Evolutionary conservation across 2,329 filamentous ascomycete genomes (phyloP).

Genomic region (Colletotrichum sp.): DNA sequence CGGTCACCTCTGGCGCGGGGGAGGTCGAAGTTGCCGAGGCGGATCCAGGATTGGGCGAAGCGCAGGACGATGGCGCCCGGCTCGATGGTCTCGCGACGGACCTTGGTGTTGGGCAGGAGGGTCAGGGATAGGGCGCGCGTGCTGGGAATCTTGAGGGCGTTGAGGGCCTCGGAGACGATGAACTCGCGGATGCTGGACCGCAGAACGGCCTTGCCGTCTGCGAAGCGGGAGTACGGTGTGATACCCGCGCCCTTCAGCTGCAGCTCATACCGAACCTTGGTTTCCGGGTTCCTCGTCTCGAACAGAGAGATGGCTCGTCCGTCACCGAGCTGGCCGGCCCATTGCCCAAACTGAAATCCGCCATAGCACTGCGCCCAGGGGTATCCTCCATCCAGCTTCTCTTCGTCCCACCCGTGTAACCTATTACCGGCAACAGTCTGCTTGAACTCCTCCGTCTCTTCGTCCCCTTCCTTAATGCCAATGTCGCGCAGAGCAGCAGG

Average conservation of each 20-base stretch:
- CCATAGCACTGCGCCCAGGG: conserved; percentile 99
- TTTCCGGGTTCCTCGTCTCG: conserved; percentile 78
- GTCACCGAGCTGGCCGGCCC: conserved; percentile 95
- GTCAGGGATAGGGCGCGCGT: conserved; percentile 87
- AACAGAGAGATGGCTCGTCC: conserved; percentile 94
- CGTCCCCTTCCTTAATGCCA: conserved; percentile 73
- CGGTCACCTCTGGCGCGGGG: conserved; percentile 82
- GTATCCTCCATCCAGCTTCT: conserved; percentile 73
- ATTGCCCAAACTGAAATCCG: conserved; percentile 80
- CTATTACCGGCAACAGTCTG: conserved; percentile 82
- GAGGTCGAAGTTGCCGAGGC: conserved; percentile 97
- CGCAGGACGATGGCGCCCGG: conserved; percentile 91
- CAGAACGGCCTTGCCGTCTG: conserved; percentile 92
- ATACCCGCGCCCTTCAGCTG: conserved; percentile 93
- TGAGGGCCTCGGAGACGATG: conserved; percentile 85
- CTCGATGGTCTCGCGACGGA: conserved; percentile 80
- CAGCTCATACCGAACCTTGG: conserved; percentile 80
- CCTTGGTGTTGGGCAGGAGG: conserved; percentile 73
- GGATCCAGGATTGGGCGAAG: conserved; percentile 90
- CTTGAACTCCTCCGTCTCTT: conserved; percentile 74
- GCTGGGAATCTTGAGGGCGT: conserved; percentile 84
- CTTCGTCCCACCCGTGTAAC: conserved; percentile 78
- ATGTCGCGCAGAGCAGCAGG: conserved; percentile 79
- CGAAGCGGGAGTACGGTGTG: conserved; percentile 95
- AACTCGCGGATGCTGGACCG: conserved; percentile 94